A percentile compares a stretch with the other conserved stretches of the same genome.
These are phyloP conservation scores for Wickerhamiella brachini DNA, from an alignment of 805 yeast species.

Conservation along the genomic window DNA sequence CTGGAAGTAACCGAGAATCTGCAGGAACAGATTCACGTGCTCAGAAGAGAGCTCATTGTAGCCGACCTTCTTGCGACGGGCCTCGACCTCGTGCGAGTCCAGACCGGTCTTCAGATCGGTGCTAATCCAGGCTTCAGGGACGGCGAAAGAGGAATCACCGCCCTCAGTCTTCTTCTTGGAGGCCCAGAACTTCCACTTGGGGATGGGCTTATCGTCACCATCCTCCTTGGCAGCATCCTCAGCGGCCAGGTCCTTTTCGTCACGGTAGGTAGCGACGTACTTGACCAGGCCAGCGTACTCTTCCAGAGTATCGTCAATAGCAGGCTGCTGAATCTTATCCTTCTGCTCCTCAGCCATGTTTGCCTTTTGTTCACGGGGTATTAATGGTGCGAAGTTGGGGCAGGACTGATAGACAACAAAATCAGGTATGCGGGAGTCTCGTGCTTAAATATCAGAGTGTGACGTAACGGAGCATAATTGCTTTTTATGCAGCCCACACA, in stretches of 20 bases:
- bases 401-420: slow-evolving; percentile 1
- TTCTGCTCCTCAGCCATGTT: slow-evolving; percentile 19
- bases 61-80: slow-evolving; percentile 85
- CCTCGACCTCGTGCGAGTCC: slow-evolving; percentile 56
- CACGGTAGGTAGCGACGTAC: slow-evolving; percentile 25
- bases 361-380: slow-evolving; percentile 5
- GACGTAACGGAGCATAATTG: slow-evolving; percentile 8
- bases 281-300: slow-evolving; percentile 26
- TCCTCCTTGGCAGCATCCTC: slow-evolving; percentile 44
- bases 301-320: slow-evolving; percentile 35
- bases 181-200: slow-evolving; percentile 45
- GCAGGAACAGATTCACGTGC: slow-evolving; percentile 61
- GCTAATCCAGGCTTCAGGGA: slow-evolving; percentile 71
- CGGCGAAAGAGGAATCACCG: slow-evolving; percentile 24
- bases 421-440: not conserved
- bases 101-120: slow-evolving; percentile 73
- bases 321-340: slow-evolving; percentile 21
- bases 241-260: slow-evolving; percentile 30
- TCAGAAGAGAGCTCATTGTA: slow-evolving; percentile 81
- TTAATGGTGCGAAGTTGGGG: slow-evolving; percentile 1
- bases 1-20: slow-evolving; percentile 74
- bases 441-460: slow-evolving; percentile 5
- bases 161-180: slow-evolving; percentile 36
- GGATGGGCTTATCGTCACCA: slow-evolving; percentile 45
- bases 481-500: slow-evolving; percentile 9